These are phyloP conservation scores for Lachancea fermentati DNA, from an alignment of 805 yeast species.

Conservation along the genomic window DNA sequence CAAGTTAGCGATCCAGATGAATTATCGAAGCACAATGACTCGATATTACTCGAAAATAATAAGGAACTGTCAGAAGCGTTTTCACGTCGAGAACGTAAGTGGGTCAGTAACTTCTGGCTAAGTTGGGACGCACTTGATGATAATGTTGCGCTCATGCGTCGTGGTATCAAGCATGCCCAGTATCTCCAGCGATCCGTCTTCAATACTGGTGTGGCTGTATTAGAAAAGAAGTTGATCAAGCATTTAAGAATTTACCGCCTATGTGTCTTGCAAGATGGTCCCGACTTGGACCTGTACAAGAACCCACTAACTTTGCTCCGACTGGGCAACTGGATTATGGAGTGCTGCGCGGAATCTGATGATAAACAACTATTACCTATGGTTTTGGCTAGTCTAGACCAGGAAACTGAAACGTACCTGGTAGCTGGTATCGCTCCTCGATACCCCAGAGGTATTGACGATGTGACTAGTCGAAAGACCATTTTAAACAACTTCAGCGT, in stretches of 20 bases:
- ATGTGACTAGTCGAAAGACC: conserved; percentile 33
- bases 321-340: conserved; percentile 86
- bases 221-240: conserved; percentile 76
- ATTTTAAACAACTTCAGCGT: conserved; percentile 77
- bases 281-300: conserved; percentile 67
- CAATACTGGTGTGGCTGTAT: conserved; percentile 80
- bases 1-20: conserved; percentile 21
- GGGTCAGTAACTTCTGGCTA: conserved; percentile 71
- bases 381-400: conserved; percentile 79
- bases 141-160: conserved; percentile 25
- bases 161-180: conserved; percentile 82
- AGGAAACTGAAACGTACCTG: conserved; percentile 65
- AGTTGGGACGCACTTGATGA: conserved; percentile 60
- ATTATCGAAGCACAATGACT: conserved; percentile 11
- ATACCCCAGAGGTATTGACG: conserved; percentile 49
- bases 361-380: conserved; percentile 61
- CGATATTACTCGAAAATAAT: conserved; percentile 17
- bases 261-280: conserved; percentile 86
- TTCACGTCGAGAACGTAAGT: conserved; percentile 46
- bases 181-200: conserved; percentile 76
- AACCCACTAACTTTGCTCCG: conserved; percentile 84
- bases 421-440: conserved; percentile 89
- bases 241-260: conserved; percentile 75
- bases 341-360: conserved; percentile 79
- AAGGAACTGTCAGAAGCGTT: conserved; percentile 24